Evolutionary conservation across 768 basidiomycete genomes (phyloP).

Genomic region (Panaeolus papilionaceus): DNA sequence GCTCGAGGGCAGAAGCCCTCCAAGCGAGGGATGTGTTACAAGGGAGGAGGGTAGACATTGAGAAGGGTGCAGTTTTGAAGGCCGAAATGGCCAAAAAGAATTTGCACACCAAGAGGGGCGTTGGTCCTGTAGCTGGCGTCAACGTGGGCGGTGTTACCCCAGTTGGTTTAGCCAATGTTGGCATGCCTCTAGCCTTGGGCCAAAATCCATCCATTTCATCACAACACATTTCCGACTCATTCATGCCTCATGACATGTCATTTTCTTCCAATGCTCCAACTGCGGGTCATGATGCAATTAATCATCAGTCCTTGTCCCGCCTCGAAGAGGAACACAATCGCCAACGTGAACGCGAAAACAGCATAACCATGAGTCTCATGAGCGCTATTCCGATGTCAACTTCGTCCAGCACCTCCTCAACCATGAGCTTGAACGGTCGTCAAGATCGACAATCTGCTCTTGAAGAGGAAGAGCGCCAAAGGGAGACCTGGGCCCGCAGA

Average conservation of each 20-base stretch:
- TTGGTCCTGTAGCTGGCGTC: constrained; percentile 66
- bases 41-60: constrained; percentile 88
- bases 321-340: not conserved
- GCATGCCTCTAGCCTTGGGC: not conserved
- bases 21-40: constrained; percentile 88
- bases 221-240: constrained; percentile 3
- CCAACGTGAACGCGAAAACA: constrained; percentile 5
- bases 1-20: constrained; percentile 84
- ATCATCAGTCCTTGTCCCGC: not conserved
- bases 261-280: constrained; percentile 7
- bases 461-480: constrained; percentile 6
- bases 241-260: not conserved
- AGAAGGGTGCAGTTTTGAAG: constrained; percentile 92
- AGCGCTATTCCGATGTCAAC: not conserved
- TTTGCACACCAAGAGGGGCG: constrained; percentile 91
- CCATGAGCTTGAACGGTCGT: constrained; percentile 1
- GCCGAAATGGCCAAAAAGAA: constrained; percentile 99
- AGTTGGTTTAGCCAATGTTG: not conserved
- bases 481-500: constrained; percentile 9
- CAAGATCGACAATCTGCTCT: constrained; percentile 4
- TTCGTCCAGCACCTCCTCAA: not conserved
- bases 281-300: not conserved
- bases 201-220: constrained; percentile 17
- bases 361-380: constrained; percentile 4
- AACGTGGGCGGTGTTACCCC: constrained; percentile 28